A percentile compares a stretch with the other conserved stretches of the same genome.
These are phyloP conservation scores for Mortierella sp. DNA, from an alignment of 371 early-diverging fungal genomes.

Conservation along the genomic window DNA sequence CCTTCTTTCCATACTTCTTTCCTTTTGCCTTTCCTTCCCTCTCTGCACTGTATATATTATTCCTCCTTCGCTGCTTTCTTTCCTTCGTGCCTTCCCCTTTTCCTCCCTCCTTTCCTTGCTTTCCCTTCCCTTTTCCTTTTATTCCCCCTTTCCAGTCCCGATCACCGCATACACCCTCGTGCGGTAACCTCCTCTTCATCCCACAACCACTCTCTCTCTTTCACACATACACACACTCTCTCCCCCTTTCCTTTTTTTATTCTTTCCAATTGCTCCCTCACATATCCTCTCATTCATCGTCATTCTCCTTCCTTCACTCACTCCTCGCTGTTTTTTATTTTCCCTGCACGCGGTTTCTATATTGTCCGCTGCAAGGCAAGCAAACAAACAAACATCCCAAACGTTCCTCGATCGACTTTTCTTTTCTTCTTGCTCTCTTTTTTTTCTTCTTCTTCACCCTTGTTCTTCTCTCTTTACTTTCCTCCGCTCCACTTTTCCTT, in stretches of 20 bases:
- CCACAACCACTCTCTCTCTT: not conserved
- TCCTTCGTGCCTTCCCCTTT: not conserved
- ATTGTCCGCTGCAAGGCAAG: not conserved
- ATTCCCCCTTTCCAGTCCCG: slow-evolving; percentile 10
- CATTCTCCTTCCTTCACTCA: not conserved
- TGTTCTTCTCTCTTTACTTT: not conserved
- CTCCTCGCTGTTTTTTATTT: not conserved
- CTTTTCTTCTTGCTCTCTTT: not conserved
- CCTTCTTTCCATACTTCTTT: not conserved
- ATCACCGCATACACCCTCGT: not conserved
- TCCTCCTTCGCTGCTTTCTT: not conserved
- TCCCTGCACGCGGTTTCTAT: not conserved
- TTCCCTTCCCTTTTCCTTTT: not conserved
- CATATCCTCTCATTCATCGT: not conserved
- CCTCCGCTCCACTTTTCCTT: slow-evolving; percentile 13
- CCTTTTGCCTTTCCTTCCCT: not conserved
- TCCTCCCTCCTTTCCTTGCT: not conserved
- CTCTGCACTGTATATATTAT: not conserved
- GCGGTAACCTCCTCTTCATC: slow-evolving; percentile 4
- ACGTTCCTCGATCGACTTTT: not conserved
- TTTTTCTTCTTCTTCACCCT: not conserved
- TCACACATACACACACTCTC: not conserved
- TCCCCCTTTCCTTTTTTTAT: not conserved
- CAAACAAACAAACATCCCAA: not conserved
- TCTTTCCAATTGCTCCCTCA: not conserved